These are phyloP conservation scores for Eucalyptus leucophloia DNA, from an alignment of 345 rosid genomes.

Conservation along the genomic window DNA sequence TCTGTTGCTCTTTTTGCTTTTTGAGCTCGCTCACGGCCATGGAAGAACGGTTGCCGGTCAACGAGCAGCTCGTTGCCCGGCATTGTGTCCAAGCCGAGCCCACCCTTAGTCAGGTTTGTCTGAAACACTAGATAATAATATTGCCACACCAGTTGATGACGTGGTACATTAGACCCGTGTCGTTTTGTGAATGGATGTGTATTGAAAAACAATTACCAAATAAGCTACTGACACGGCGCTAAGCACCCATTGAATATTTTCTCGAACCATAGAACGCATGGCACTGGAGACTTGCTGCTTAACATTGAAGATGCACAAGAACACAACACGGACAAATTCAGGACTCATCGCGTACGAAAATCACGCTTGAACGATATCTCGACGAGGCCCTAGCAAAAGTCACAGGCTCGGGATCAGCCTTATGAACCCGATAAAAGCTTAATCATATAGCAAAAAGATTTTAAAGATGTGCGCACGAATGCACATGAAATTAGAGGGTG, in stretches of 20 bases:
- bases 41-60: background rate
- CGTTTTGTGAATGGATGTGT: background rate
- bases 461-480: background rate
- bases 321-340: background rate
- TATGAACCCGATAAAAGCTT: background rate
- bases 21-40: background rate
- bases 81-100: background rate
- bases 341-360: background rate
- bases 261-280: background rate
- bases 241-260: too few species aligned
- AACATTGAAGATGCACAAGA: background rate
- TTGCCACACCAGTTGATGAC: background rate
- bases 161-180: background rate
- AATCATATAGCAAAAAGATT: background rate
- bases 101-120: background rate
- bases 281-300: fast-evolving
- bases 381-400: background rate
- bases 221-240: fast-evolving
- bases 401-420: background rate
- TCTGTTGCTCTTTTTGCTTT: background rate
- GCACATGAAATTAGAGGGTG: background rate
- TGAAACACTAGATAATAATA: background rate
- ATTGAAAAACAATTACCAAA: too few species aligned
- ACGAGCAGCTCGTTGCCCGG: background rate
- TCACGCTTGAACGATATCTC: background rate